Evolutionary conservation across 164 flowering plant species (phyloP).

Genomic region (Berberis thunbergii): DNA sequence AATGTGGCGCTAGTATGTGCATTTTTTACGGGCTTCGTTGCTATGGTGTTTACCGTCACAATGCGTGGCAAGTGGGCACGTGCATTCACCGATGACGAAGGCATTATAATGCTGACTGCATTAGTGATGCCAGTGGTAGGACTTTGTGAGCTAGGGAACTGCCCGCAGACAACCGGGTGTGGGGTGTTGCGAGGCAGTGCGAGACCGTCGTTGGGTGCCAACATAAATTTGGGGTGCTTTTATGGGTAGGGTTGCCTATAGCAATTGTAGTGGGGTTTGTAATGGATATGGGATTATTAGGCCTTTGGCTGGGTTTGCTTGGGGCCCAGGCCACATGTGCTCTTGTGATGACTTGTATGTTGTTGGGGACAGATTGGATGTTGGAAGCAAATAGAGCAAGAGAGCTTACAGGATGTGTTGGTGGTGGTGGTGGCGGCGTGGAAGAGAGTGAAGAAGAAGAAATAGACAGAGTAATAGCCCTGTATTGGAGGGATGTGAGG

Average conservation of each 20-base stretch:
- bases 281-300: constrained; percentile 15
- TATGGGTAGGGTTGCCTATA: constrained; percentile 60
- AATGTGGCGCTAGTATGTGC: constrained; percentile 29
- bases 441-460: too few species aligned
- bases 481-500: too few species aligned
- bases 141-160: constrained; percentile 62
- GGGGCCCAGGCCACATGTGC: constrained; percentile 22
- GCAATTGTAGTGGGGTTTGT: constrained; percentile 24
- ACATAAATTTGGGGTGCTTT: constrained; percentile 49
- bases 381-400: constrained; percentile 17
- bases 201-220: constrained; percentile 41
- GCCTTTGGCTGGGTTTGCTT: constrained; percentile 25
- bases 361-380: constrained; percentile 21
- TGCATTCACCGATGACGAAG: constrained; percentile 34
- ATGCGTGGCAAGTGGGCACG: constrained; percentile 42
- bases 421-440: too few species aligned
- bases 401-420: constrained; percentile 10
- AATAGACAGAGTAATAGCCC: too few species aligned
- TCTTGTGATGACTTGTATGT: constrained; percentile 9
- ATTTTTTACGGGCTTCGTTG: constrained; percentile 22
- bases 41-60: constrained; percentile 25
- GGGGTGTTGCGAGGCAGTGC: constrained; percentile 68
- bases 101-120: constrained; percentile 28
- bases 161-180: constrained; percentile 60
- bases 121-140: constrained; percentile 50